phyloP scores from a whole-genome alignment of 2,329 filamentous ascomycete genomes.

The Xylariaceae sp. region DNA sequence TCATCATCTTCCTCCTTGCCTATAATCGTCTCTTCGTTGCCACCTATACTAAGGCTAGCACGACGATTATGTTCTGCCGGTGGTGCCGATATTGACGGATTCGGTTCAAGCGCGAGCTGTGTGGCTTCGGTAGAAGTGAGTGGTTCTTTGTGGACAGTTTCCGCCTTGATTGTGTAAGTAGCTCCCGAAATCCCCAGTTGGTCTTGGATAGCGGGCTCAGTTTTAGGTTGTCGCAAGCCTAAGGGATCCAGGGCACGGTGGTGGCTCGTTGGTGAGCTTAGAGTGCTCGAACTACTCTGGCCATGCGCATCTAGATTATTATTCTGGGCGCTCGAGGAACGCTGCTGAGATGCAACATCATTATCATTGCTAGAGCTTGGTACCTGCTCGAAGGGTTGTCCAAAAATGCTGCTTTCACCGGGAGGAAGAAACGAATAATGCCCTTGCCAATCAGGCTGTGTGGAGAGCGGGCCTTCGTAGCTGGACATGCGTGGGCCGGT shows the following conservation, averaged over 20 bases:
- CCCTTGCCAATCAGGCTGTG: conserved; percentile 64
- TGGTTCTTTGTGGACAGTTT: conserved; percentile 49
- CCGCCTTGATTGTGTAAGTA: conserved; percentile 48
- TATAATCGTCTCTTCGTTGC: conserved; percentile 47
- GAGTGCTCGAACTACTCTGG: conserved; percentile 52
- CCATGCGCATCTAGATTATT: conserved; percentile 68
- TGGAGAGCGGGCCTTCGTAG: conserved; percentile 59
- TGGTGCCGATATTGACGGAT: conserved; percentile 49
- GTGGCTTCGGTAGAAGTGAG: conserved; percentile 49
- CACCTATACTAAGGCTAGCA: conserved; percentile 41
- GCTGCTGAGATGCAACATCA: conserved; percentile 45
- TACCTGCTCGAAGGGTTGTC: conserved; percentile 53
- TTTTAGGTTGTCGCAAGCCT: conserved; percentile 50
- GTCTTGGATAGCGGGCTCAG: conserved; percentile 48
- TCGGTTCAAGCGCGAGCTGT: conserved; percentile 49
- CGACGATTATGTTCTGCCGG: conserved; percentile 47
- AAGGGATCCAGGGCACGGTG: conserved; percentile 49
- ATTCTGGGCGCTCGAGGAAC: conserved; percentile 45
- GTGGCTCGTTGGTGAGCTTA: conserved; percentile 45
- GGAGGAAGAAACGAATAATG: conserved; percentile 59
- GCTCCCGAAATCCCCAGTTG: conserved; percentile 43
- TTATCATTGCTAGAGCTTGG: conserved; percentile 45
- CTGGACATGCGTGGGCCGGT: conserved; percentile 64
- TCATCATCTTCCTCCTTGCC: conserved; percentile 60
- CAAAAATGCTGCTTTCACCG: conserved; percentile 53